Conservation (phyloP, 352 stramenopile species). For the Thalassiosira hispida region DNA sequence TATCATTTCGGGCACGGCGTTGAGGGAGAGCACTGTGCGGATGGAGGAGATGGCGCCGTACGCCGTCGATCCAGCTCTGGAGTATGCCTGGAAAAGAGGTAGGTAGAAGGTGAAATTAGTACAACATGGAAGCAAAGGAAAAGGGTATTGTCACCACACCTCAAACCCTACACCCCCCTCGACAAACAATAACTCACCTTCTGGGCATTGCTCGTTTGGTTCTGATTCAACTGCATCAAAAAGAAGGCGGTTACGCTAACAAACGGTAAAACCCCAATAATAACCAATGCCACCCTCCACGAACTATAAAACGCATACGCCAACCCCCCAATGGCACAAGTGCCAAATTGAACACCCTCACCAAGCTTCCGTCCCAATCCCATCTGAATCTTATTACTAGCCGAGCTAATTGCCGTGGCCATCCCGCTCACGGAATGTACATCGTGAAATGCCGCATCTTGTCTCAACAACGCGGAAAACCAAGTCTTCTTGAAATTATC, state of each 20-base stretch:
- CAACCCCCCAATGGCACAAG: constrained; percentile 68
- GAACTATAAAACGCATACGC: constrained; percentile 67
- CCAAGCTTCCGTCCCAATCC: constrained; percentile 78
- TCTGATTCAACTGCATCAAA: constrained; percentile 61
- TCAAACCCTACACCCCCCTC: neutral
- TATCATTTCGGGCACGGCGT: constrained; percentile 69
- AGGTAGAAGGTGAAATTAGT: neutral
- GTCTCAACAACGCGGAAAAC: constrained; percentile 67
- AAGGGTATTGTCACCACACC: too few species aligned
- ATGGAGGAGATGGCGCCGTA: constrained; percentile 71
- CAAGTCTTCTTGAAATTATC: constrained; percentile 58
- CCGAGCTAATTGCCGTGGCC: constrained; percentile 47
- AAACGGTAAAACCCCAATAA: constrained; percentile 68
- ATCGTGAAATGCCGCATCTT: constrained; percentile 77
- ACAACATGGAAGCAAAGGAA: too few species aligned
- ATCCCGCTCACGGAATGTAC: constrained; percentile 65
- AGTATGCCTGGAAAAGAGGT: constrained; percentile 42
- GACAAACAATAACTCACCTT: constrained; percentile 19
- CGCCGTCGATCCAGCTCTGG: constrained; percentile 40
- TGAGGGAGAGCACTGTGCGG: constrained; percentile 75
- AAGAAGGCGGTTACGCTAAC: constrained; percentile 38
- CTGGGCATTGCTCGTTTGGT: constrained; percentile 39
- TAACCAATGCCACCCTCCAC: constrained; percentile 71
- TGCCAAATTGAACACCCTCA: constrained; percentile 77
- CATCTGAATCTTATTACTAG: constrained; percentile 58